Conservation (phyloP, 108 stramenopile species). For the Cyclotella sp. region DNA sequence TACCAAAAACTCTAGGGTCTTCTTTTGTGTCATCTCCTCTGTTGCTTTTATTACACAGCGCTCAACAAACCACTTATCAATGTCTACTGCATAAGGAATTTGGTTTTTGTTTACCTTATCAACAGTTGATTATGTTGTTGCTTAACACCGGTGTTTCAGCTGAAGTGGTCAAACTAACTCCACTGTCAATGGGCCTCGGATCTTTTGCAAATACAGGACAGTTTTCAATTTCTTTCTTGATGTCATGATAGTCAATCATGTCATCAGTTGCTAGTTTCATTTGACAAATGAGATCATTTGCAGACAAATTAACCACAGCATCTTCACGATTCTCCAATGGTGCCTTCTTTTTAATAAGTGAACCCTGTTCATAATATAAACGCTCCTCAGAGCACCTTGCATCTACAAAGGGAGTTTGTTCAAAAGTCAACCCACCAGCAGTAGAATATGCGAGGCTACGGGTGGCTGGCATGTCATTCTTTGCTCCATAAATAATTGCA, state of each 20-base stretch:
- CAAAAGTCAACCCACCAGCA: conserved; percentile 13
- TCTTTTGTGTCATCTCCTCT: not conserved
- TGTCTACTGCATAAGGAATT: not conserved
- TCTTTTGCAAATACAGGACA: not conserved
- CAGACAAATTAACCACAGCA: not conserved
- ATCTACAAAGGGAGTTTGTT: not conserved
- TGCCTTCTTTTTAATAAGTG: conserved; percentile 9
- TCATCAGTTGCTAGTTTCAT: not conserved
- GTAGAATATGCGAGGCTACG: conserved; percentile 9
- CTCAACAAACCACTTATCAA: conserved; percentile 3
- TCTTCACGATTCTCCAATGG: conserved; percentile 12
- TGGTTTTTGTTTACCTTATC: not conserved
- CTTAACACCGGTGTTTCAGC: not conserved
- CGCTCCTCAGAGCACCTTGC: conserved; percentile 3
- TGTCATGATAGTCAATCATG: not conserved
- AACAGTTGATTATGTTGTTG: not conserved
- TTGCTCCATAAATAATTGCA: not conserved
- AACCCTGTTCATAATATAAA: not conserved
- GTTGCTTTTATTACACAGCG: not conserved
- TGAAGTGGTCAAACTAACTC: not conserved
- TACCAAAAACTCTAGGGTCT: not conserved
- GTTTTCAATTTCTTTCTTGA: not conserved
- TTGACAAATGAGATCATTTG: not conserved
- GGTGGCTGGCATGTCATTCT: not conserved
- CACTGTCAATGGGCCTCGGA: not conserved